phyloP scores from a whole-genome alignment of 106 monocot genomes.

The Dioscorea dumetorum region DNA sequence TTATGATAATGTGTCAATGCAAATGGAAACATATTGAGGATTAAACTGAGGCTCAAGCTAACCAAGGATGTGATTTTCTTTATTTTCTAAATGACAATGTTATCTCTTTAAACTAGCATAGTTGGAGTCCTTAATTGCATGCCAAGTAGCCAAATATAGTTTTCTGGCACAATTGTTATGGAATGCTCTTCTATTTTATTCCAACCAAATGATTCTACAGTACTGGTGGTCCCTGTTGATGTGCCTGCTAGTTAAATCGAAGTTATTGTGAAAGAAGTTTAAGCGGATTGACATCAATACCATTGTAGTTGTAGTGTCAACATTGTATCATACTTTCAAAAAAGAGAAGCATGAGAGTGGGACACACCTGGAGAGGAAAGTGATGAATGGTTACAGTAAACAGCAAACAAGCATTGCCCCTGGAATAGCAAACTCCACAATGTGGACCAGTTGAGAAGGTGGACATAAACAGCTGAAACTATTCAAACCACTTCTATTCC shows the following conservation, averaged over 20 bases:
- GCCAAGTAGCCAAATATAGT: too few species aligned
- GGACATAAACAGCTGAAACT: background rate
- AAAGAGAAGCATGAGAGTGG: constrained; percentile 20
- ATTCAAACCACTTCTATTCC: background rate
- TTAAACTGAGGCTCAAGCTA: too few species aligned
- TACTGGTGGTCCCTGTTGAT: background rate
- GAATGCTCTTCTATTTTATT: background rate
- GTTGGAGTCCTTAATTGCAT: too few species aligned
- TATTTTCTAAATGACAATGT: too few species aligned
- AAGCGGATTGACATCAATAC: background rate
- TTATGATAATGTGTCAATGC: too few species aligned
- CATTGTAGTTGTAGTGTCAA: constrained; percentile 15
- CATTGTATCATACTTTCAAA: constrained; percentile 11
- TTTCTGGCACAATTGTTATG: background rate
- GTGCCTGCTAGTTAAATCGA: background rate
- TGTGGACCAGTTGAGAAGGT: constrained; percentile 21
- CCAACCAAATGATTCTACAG: background rate
- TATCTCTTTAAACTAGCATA: too few species aligned
- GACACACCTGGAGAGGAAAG: constrained; percentile 16
- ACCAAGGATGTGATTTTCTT: too few species aligned
- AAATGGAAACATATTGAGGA: too few species aligned
- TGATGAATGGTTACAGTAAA: constrained; percentile 17
- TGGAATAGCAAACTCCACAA: constrained; percentile 22
- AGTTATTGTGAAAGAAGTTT: background rate
- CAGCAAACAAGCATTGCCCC: constrained; percentile 17